phyloP scores from a whole-genome alignment of 805 yeast genomes.

The Monosporozyma yasuniensis region DNA sequence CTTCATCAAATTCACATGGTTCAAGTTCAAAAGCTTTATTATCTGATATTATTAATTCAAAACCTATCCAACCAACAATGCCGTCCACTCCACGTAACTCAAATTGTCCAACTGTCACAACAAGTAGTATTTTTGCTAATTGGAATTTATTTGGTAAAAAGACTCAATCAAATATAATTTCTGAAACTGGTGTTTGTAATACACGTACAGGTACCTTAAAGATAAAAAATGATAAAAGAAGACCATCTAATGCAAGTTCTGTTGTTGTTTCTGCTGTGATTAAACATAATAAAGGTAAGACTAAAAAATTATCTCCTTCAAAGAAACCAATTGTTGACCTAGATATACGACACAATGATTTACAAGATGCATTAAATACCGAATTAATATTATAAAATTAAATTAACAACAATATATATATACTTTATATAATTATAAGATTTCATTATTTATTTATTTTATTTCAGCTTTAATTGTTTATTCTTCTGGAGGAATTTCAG shows the following conservation, averaged over 20 bases:
- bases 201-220: neutral
- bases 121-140: conserved; percentile 8
- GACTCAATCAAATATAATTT: conserved; percentile 4
- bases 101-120: neutral
- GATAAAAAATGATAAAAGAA: conserved; percentile 1
- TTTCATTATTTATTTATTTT: too few species aligned
- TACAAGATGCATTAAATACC: conserved; percentile 26
- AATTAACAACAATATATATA: conserved; percentile 2
- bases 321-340: conserved; percentile 14
- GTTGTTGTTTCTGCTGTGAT: conserved; percentile 4
- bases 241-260: conserved; percentile 1
- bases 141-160: conserved; percentile 13
- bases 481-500: neutral
- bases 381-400: conserved; percentile 12
- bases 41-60: conserved; percentile 4
- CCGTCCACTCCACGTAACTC: neutral
- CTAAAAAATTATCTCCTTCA: neutral
- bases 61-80: too few species aligned
- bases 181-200: conserved; percentile 3
- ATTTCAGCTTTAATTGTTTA: too few species aligned
- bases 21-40: conserved; percentile 11
- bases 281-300: neutral
- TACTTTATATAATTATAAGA: neutral
- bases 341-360: conserved; percentile 18
- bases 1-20: neutral